A percentile compares a stretch with the other conserved stretches of the same genome.
phyloP scores from a whole-genome alignment of 495 filamentous ascomycete genomes.

The Neurospora intermedia region DNA sequence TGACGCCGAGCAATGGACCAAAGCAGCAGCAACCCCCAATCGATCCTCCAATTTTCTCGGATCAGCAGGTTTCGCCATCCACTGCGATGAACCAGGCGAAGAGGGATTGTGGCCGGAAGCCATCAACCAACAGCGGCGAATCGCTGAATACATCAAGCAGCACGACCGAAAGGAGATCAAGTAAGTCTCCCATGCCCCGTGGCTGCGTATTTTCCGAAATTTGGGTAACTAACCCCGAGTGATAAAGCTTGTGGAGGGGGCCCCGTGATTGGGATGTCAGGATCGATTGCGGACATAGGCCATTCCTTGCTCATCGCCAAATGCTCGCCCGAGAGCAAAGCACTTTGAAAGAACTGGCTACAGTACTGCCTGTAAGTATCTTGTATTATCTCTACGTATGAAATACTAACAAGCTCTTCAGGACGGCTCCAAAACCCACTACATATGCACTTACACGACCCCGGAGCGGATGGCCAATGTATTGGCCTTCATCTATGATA shows the following conservation, averaged over 20 bases:
- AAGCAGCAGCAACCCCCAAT: not conserved
- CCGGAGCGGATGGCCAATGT: slow-evolving; percentile 2
- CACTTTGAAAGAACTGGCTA: not conserved
- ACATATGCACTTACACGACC: not conserved
- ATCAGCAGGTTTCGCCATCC: not conserved
- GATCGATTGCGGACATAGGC: slow-evolving; percentile 7
- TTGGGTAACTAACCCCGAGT: not conserved
- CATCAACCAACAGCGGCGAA: not conserved
- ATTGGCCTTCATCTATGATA: slow-evolving; percentile 17
- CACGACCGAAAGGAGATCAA: not conserved
- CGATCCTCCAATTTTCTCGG: not conserved
- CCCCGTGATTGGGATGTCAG: slow-evolving; percentile 11
- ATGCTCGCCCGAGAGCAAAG: not conserved
- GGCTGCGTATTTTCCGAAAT: not conserved
- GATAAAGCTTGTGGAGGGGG: not conserved
- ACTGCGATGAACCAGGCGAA: not conserved
- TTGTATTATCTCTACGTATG: not conserved
- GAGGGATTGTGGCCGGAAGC: not conserved
- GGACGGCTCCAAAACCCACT: not conserved
- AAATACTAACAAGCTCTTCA: not conserved
- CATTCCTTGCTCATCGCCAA: not conserved
- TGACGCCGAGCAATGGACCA: not conserved
- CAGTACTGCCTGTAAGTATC: not conserved
- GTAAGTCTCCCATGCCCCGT: not conserved
- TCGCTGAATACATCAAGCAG: not conserved